Evolutionary conservation across 2,329 filamentous ascomycete genomes (phyloP), one percentile per base, ranked within the genome.

Genomic region (Xylariomycetidae sp.): DNA sequence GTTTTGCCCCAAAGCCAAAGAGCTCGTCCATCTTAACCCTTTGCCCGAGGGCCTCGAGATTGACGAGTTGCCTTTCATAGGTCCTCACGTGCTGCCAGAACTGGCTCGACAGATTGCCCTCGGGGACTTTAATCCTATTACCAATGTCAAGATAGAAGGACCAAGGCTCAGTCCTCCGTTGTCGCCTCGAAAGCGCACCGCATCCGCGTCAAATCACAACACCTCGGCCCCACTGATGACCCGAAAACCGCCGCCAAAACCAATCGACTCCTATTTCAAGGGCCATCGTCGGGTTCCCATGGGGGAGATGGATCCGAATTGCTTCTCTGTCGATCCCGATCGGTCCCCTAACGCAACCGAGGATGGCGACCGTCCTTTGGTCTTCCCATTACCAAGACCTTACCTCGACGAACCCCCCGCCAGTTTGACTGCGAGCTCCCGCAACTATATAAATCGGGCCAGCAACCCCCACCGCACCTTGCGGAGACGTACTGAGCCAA

Each of bases 41-140:
- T 72, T 82, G 0, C 74, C 77, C 1, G 63, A 72, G 5, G 75
- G 75, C 4, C 57, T 87, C 15, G 74, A 79, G 16, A 65, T 80
- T 1, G 74, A 79, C 8, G 74, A 82, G 25, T 80, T 95, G 70
- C 74, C 82, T 1, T 96, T 83, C 49, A 86, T 98, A 43, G 93
- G 92, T 19, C 67, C 72, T 14, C 70, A 77, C 45, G 74, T 94
- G 27, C 78, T 84, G 19, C 64, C 80, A 2, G 68, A 79, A 30
- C 58, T 85, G 38, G 88, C 90, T 6, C 68, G 70, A 31, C 79
- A 77, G 5, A 81, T 98, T 38, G 87, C 92, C 16, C 65, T 57
- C 23, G 92, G 92, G 22, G 84, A 95, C 46, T 60, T 95, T 28
- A 82, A 96, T 56, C 92, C 92, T 2, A 92, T 90, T 46, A 93